Evolutionary conservation across 2,329 filamentous ascomycete genomes (phyloP).

Genomic region (Zymoseptoria pseudotritici): DNA sequence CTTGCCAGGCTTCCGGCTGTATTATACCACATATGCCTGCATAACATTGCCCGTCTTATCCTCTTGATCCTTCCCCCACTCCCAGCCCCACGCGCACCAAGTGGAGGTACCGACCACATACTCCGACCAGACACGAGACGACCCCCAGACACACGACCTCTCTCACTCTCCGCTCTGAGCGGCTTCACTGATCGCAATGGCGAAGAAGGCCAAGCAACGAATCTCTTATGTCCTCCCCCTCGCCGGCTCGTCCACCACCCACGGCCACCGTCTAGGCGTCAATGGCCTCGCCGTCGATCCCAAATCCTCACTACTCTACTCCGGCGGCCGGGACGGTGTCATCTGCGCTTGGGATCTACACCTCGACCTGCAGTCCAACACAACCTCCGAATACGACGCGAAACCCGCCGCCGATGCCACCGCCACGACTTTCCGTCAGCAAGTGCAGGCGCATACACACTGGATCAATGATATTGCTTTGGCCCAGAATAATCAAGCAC

Average conservation of each 20-base stretch:
- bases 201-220: constrained; percentile 46
- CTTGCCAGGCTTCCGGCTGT: background rate
- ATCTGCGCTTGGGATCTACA: constrained; percentile 93
- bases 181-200: constrained; percentile 31
- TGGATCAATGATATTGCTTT: constrained; percentile 93
- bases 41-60: background rate
- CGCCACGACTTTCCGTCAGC: constrained; percentile 50
- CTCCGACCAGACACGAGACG: background rate
- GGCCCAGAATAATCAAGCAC: constrained; percentile 65
- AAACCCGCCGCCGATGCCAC: constrained; percentile 26
- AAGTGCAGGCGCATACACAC: constrained; percentile 79
- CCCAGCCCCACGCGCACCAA: background rate
- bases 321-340: constrained; percentile 87
- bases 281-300: constrained; percentile 87
- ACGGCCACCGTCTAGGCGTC: constrained; percentile 82
- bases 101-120: background rate
- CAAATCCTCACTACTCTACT: constrained; percentile 81
- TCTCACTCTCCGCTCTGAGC: background rate
- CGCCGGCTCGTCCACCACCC: constrained; percentile 58
- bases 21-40: background rate
- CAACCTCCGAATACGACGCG: constrained; percentile 28
- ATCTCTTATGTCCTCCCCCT: constrained; percentile 60
- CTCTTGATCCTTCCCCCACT: background rate
- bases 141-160: background rate
- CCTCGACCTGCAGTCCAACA: constrained; percentile 51